Conservation (phyloP, 495 filamentous ascomycete genomes). For the Annulohypoxylon stygium region DNA sequence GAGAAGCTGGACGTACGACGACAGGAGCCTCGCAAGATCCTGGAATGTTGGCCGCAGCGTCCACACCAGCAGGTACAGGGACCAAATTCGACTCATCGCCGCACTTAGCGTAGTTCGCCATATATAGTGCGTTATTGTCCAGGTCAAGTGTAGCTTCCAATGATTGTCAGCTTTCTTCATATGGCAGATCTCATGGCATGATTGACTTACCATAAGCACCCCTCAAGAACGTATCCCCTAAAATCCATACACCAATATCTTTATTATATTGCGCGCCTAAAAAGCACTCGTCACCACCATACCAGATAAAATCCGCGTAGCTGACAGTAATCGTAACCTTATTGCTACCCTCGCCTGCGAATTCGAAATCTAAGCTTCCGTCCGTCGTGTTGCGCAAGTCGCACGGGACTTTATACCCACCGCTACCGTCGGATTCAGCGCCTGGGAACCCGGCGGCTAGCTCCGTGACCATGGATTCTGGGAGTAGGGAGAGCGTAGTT, state of each 20-base stretch:
- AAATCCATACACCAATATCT: slow-evolving; percentile 56
- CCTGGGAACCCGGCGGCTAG: slow-evolving; percentile 64
- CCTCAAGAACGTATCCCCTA: slow-evolving; percentile 83
- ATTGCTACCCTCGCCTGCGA: slow-evolving; percentile 52
- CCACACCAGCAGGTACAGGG: slow-evolving; percentile 42
- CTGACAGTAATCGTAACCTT: slow-evolving; percentile 67
- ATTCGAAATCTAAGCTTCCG: slow-evolving; percentile 73
- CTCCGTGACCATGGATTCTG: slow-evolving; percentile 65
- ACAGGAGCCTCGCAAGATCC: slow-evolving; percentile 43
- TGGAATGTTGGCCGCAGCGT: slow-evolving; percentile 46
- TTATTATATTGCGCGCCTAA: slow-evolving; percentile 62
- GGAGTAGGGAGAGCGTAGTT: slow-evolving; percentile 75
- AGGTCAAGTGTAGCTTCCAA: slow-evolving; percentile 50
- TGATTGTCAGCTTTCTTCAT: slow-evolving; percentile 12
- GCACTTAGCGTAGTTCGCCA: slow-evolving; percentile 49
- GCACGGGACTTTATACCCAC: slow-evolving; percentile 73
- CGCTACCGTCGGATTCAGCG: slow-evolving; percentile 65
- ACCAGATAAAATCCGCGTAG: slow-evolving; percentile 75
- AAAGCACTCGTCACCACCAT: slow-evolving; percentile 56
- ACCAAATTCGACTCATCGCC: slow-evolving; percentile 43
- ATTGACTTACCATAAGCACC: slow-evolving; percentile 67
- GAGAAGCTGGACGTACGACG: slow-evolving; percentile 6
- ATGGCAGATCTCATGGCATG: not conserved
- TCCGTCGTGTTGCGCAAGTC: slow-evolving; percentile 60
- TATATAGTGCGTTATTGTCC: slow-evolving; percentile 48